These are phyloP conservation scores for Stentor roeselii DNA, from an alignment of 73 alveolate genomes.

Conservation along the genomic window DNA sequence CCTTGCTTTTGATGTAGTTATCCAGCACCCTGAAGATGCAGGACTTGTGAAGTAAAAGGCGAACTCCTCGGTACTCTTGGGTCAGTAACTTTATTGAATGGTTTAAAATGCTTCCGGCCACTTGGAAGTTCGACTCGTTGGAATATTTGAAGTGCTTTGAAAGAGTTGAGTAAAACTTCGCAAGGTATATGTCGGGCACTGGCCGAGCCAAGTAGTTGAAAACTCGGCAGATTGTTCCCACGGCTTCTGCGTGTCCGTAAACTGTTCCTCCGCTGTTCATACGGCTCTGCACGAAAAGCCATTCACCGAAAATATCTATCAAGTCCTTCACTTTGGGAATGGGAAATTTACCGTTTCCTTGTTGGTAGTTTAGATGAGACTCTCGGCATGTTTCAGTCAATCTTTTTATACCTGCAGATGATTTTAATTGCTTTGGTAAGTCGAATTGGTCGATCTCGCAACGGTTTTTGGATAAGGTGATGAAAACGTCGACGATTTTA, in stretches of 20 bases:
- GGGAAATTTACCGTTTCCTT: background rate
- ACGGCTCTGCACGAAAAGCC: background rate
- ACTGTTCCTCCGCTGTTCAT: background rate
- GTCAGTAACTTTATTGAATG: background rate
- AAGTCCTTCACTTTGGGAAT: background rate
- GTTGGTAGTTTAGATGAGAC: background rate
- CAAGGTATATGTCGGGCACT: background rate
- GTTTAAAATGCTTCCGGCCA: background rate
- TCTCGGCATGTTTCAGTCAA: background rate
- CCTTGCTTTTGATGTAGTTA: background rate
- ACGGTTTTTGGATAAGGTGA: background rate
- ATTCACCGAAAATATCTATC: conserved; percentile 8
- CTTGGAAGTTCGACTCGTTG: background rate
- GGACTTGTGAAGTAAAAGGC: conserved; percentile 8
- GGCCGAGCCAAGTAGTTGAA: background rate
- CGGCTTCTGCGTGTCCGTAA: conserved; percentile 11
- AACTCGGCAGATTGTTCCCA: background rate
- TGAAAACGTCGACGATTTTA: background rate
- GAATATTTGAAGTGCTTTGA: background rate
- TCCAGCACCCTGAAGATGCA: background rate
- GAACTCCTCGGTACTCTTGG: background rate
- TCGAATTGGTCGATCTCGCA: background rate
- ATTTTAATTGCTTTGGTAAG: background rate
- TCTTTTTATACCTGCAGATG: background rate
- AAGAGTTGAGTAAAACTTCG: background rate